A percentile compares a stretch with the other conserved stretches of the same genome.
Evolutionary conservation across 192 early-diverging fungal species (phyloP).

Genomic region (Pecoramyces ruminantium): DNA sequence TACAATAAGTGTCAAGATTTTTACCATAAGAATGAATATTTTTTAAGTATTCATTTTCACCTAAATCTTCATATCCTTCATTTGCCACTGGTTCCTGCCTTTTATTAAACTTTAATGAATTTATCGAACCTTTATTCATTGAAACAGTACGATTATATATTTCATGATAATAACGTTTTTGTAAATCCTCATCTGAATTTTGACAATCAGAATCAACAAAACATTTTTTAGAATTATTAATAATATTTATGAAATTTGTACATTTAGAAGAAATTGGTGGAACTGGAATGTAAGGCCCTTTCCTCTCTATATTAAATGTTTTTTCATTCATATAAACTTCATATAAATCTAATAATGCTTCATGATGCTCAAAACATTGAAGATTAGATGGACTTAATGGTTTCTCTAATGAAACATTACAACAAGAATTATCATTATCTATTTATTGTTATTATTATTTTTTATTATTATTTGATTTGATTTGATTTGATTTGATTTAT

Average conservation of each 20-base stretch:
- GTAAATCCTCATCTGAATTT: neutral
- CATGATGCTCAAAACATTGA: neutral
- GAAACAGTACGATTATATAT: too few relatives aligned
- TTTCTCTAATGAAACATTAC: neutral
- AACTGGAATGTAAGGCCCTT: neutral
- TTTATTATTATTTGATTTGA: too few relatives aligned
- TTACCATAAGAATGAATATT: neutral
- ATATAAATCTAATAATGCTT: neutral
- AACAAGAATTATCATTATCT: neutral
- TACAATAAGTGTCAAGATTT: constrained; percentile 11
- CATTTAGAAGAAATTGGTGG: neutral
- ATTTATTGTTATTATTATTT: neutral
- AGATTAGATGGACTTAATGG: neutral
- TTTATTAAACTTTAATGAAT: neutral
- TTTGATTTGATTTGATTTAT: too few relatives aligned
- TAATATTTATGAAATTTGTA: neutral
- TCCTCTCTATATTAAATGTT: neutral
- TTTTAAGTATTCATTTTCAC: neutral
- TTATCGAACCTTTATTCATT: too few relatives aligned
- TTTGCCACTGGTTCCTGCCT: neutral
- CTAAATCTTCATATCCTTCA: neutral
- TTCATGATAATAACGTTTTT: neutral
- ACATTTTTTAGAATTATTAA: neutral
- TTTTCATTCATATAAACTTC: neutral
- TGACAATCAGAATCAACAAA: neutral